Conservation (phyloP, 257 asterid genomes). For the Solanum microdontum region DNA sequence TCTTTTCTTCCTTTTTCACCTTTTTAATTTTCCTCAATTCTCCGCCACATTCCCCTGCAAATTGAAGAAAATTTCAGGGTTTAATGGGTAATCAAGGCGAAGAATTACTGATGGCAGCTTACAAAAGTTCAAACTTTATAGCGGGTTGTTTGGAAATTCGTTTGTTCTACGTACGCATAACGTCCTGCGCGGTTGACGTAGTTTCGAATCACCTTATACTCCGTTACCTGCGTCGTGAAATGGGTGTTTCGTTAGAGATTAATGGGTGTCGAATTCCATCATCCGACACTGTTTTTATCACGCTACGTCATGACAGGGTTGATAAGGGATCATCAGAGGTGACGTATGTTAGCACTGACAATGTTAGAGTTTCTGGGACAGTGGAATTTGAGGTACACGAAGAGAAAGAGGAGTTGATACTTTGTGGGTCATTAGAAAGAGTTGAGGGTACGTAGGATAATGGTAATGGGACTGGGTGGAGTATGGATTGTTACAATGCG, state of each 20-base stretch:
- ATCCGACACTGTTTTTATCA: slow-evolving; percentile 30
- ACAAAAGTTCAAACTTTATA: slow-evolving; percentile 30
- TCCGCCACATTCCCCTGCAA: neutral
- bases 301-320: slow-evolving; percentile 55
- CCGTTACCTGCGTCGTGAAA: slow-evolving; percentile 49
- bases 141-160: slow-evolving; percentile 59
- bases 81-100: slow-evolving; percentile 35
- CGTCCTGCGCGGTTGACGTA: slow-evolving; percentile 35
- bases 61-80: slow-evolving; percentile 1
- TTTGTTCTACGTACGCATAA: slow-evolving; percentile 48
- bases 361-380: slow-evolving; percentile 55
- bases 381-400: slow-evolving; percentile 66
- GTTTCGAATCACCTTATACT: slow-evolving; percentile 40
- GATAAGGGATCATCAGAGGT: slow-evolving; percentile 66
- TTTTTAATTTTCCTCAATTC: neutral
- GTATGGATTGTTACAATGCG: slow-evolving; percentile 63
- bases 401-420: slow-evolving; percentile 33
- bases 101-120: slow-evolving; percentile 32
- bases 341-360: slow-evolving; percentile 65
- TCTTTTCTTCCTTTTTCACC: neutral
- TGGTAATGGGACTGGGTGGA: slow-evolving; percentile 51
- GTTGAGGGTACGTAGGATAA: slow-evolving; percentile 34
- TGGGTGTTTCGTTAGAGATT: slow-evolving; percentile 43
- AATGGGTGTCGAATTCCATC: slow-evolving; percentile 50
- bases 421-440: slow-evolving; percentile 67